Percentiles rank a stretch among this genome's conserved stretches.
Evolutionary conservation across 2,329 filamentous ascomycete species (phyloP).

Genomic region (Colletotrichum graminicola): DNA sequence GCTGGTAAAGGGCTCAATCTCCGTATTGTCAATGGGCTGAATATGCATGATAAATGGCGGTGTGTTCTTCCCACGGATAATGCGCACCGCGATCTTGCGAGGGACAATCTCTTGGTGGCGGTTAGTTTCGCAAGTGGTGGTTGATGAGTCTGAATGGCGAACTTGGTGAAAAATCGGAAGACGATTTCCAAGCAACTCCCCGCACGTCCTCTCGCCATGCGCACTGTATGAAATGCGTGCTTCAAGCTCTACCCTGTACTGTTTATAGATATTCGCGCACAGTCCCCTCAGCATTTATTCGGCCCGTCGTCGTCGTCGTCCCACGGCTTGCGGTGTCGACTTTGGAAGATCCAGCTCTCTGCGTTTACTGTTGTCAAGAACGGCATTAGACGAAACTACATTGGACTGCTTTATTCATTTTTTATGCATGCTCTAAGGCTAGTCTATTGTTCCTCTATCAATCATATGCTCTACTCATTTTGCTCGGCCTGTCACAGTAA

Average conservation of each 20-base stretch:
- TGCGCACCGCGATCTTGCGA: not conserved
- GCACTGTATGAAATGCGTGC: not conserved
- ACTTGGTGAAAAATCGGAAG: conserved; percentile 26
- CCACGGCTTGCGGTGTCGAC: not conserved
- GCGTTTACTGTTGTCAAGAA: not conserved
- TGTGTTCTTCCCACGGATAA: not conserved
- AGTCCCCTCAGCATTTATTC: not conserved
- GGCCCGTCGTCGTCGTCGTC: not conserved
- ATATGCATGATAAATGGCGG: conserved; percentile 38
- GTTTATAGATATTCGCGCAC: not conserved
- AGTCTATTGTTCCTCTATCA: not conserved
- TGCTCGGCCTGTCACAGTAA: not conserved
- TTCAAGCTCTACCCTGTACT: fast-evolving
- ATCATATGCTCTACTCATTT: not conserved
- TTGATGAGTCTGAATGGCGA: conserved; percentile 1
- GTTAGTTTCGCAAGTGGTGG: not conserved
- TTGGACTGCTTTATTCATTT: not conserved
- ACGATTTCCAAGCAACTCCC: conserved; percentile 38
- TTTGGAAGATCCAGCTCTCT: not conserved
- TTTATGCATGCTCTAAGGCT: not conserved
- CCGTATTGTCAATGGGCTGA: conserved; percentile 43
- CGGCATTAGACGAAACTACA: not conserved
- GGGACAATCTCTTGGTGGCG: conserved; percentile 15
- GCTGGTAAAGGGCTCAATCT: conserved; percentile 42
- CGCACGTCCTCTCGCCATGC: not conserved